These are phyloP conservation scores for Candida verbasci DNA, from an alignment of 805 yeast species.

Conservation along the genomic window DNA sequence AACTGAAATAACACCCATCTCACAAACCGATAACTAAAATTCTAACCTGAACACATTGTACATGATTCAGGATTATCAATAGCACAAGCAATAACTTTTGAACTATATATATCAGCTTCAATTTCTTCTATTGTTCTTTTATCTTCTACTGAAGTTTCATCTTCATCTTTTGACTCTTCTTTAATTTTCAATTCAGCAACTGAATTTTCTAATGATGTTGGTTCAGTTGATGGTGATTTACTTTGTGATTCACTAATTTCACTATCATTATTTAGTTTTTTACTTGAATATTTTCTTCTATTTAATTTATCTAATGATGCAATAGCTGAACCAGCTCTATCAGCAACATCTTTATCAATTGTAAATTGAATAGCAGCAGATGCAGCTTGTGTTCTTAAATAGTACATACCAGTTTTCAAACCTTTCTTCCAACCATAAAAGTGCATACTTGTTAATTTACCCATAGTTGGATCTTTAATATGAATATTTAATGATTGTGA, in stretches of 20 bases:
- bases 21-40: no score
- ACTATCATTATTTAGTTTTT: conserved; percentile 10
- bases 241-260: conserved; percentile 17
- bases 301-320: conserved; percentile 36
- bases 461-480: conserved; percentile 88
- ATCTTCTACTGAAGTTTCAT: conserved; percentile 11
- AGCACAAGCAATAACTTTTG: conserved; percentile 94
- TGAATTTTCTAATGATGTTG: conserved; percentile 42
- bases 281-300: conserved; percentile 32
- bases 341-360: conserved; percentile 42
- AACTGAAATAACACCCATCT: conserved; percentile 4
- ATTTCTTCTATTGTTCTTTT: conserved; percentile 18
- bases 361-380: conserved; percentile 91
- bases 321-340: conserved; percentile 32
- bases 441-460: conserved; percentile 95
- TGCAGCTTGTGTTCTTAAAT: conserved; percentile 95
- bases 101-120: conserved; percentile 82
- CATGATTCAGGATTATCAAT: conserved; percentile 96
- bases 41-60: conserved; percentile 96
- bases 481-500: conserved; percentile 91
- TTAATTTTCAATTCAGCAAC: conserved; percentile 41
- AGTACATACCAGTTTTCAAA: conserved; percentile 97
- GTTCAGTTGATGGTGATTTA: conserved; percentile 33
- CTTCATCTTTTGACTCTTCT: conserved; percentile 12
- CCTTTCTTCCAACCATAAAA: conserved; percentile 99